These are phyloP conservation scores for Globisporangium cystogenes DNA, from an alignment of 352 stramenopile genomes.

Conservation along the genomic window DNA sequence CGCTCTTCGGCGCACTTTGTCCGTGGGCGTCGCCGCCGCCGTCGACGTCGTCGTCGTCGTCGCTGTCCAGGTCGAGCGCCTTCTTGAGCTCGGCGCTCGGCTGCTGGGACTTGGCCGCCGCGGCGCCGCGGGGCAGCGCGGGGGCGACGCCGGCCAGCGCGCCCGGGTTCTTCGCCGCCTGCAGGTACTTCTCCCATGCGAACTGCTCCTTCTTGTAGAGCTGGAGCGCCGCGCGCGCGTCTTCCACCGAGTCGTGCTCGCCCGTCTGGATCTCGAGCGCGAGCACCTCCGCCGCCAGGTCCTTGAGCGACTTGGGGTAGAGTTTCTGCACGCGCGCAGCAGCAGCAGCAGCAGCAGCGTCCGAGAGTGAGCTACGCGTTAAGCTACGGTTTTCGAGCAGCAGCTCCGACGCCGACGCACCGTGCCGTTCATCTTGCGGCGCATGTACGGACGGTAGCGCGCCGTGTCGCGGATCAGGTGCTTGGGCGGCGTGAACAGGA, in stretches of 20 bases:
- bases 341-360: slow-evolving; percentile 3
- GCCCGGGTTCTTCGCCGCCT: slow-evolving; percentile 46
- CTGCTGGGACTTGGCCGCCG: slow-evolving; percentile 17
- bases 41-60: slow-evolving; percentile 29
- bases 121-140: slow-evolving; percentile 28
- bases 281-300: slow-evolving; percentile 67
- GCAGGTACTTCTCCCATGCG: slow-evolving; percentile 82
- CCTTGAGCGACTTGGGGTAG: slow-evolving; percentile 76
- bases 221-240: slow-evolving; percentile 65
- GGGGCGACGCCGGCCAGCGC: slow-evolving; percentile 50
- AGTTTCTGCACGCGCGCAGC: slow-evolving; percentile 54
- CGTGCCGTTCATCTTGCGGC: slow-evolving; percentile 77
- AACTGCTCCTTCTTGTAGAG: slow-evolving; percentile 85
- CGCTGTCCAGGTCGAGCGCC: slow-evolving; percentile 19
- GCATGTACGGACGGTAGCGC: slow-evolving; percentile 84
- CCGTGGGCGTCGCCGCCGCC: slow-evolving; percentile 8
- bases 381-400: too few relatives aligned
- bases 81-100: slow-evolving; percentile 17
- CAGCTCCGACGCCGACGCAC: slow-evolving; percentile 22
- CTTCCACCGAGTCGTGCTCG: slow-evolving; percentile 87
- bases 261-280: slow-evolving; percentile 65
- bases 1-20: slow-evolving; percentile 9
- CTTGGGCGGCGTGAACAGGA: slow-evolving; percentile 83
- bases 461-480: slow-evolving; percentile 77
- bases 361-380: too few relatives aligned